These are phyloP conservation scores for Yarrowia phangngaensis DNA, from an alignment of 805 yeast genomes.

Conservation along the genomic window DNA sequence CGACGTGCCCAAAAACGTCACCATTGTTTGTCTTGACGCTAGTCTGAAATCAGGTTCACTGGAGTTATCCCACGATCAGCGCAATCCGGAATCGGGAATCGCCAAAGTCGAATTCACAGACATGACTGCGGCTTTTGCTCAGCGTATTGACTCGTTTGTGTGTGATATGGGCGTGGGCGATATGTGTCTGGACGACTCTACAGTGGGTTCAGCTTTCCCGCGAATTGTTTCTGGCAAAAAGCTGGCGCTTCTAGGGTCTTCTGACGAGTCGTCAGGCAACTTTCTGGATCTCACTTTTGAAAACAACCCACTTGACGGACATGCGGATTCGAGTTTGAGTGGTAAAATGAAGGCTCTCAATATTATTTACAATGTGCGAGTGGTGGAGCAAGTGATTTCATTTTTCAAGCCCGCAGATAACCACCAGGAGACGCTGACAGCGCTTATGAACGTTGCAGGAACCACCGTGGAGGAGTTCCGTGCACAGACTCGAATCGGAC, in stretches of 20 bases:
- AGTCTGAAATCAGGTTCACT: conserved; percentile 74
- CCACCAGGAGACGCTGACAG: conserved; percentile 83
- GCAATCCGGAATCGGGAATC: conserved; percentile 45
- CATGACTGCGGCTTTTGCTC: conserved; percentile 65
- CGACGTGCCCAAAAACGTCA: conserved; percentile 69
- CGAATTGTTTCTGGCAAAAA: conserved; percentile 81
- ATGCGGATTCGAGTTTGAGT: conserved; percentile 73
- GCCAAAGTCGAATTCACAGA: conserved; percentile 83
- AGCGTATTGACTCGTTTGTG: conserved; percentile 70
- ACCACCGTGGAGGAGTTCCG: conserved; percentile 90
- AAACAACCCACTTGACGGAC: conserved; percentile 74
- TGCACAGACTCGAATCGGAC: conserved; percentile 81
- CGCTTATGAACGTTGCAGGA: conserved; percentile 90
- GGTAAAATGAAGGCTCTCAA: conserved; percentile 83
- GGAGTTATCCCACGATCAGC: conserved; percentile 43
- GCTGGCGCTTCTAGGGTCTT: conserved; percentile 43
- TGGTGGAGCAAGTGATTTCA: conserved; percentile 65
- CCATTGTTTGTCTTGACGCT: conserved; percentile 63
- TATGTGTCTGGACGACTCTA: conserved; percentile 82
- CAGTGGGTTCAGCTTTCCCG: conserved; percentile 71
- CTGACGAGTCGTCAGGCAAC: conserved; percentile 29
- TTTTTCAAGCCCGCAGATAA: conserved; percentile 86
- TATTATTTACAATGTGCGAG: conserved; percentile 79
- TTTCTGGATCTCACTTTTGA: conserved; percentile 82
- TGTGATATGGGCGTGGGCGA: conserved; percentile 50